These are phyloP conservation scores for Leucaena leucocephala DNA, from an alignment of 306 rosid species.

Conservation along the genomic window DNA sequence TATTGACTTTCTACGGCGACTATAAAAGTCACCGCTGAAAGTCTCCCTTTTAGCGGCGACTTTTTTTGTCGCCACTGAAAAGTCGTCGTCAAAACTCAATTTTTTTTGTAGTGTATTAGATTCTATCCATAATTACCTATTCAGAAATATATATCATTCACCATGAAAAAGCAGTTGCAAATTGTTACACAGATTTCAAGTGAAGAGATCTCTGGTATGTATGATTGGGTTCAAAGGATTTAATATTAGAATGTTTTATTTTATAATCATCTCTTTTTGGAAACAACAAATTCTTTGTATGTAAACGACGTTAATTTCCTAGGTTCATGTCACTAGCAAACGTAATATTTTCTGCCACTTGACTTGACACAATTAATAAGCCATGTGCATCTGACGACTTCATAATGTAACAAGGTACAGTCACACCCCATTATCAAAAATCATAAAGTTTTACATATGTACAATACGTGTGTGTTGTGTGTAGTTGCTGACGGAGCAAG, in stretches of 20 bases:
- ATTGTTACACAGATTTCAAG: background rate
- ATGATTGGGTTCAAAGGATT: constrained; percentile 18
- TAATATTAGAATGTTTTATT: background rate
- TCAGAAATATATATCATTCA: too few relatives aligned
- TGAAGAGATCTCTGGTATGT: background rate
- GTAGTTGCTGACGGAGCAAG: constrained; percentile 17
- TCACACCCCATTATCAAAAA: background rate
- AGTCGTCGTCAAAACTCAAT: too few relatives aligned
- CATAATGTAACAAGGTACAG: background rate
- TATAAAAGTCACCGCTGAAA: too few relatives aligned
- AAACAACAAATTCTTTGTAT: background rate
- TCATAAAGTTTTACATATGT: background rate
- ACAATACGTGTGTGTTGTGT: background rate
- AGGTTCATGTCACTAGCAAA: background rate
- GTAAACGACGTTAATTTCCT: constrained; percentile 9
- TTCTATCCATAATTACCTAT: too few relatives aligned
- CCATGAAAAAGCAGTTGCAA: background rate
- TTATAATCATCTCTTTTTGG: background rate
- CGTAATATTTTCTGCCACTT: background rate
- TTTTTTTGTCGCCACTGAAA: too few relatives aligned
- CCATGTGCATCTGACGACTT: constrained; percentile 17
- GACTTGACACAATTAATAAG: background rate
- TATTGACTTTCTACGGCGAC: too few relatives aligned
- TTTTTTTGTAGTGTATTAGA: too few relatives aligned
- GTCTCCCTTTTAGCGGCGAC: too few relatives aligned